A percentile compares a stretch with the other conserved stretches of the same genome.
These are phyloP conservation scores for Cyclotella choctawhatcheeana DNA, from an alignment of 108 stramenopile species.

Conservation along the genomic window DNA sequence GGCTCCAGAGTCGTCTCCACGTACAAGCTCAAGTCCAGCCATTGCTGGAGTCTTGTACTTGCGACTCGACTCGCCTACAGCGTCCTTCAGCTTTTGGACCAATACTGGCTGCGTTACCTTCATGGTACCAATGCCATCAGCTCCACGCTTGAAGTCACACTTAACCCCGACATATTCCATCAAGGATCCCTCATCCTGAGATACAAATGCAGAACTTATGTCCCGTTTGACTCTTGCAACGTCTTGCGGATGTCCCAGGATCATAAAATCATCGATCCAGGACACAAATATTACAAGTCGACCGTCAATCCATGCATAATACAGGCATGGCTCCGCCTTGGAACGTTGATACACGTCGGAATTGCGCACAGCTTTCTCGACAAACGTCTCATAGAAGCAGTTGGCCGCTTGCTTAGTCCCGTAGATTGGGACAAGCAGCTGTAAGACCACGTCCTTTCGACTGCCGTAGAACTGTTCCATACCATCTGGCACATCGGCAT, in stretches of 20 bases:
- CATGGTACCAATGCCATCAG: background rate
- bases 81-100: constrained; percentile 43
- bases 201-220: constrained; percentile 32
- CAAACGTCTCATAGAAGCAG: constrained; percentile 5
- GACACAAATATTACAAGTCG: constrained; percentile 30
- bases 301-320: constrained; percentile 25
- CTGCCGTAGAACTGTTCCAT: constrained; percentile 22
- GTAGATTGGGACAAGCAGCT: constrained; percentile 11
- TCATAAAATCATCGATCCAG: constrained; percentile 53
- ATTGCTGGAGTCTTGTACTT: constrained; percentile 24
- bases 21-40: constrained; percentile 18
- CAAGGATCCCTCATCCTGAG: constrained; percentile 33
- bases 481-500: constrained; percentile 27
- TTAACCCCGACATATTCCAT: constrained; percentile 57
- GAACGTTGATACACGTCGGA: constrained; percentile 3
- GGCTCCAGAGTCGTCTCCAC: background rate
- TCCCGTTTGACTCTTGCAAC: constrained; percentile 13
- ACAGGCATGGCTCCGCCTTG: constrained; percentile 49
- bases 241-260: constrained; percentile 13
- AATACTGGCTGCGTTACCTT: constrained; percentile 56
- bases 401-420: constrained; percentile 10
- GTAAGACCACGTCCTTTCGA: constrained; percentile 1
- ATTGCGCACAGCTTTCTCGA: background rate
- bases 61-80: constrained; percentile 20
- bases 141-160: constrained; percentile 11